Base-by-base conservation (phyloP, 148 eudicot genomes). In the Suaeda aralocaspica region DNA sequence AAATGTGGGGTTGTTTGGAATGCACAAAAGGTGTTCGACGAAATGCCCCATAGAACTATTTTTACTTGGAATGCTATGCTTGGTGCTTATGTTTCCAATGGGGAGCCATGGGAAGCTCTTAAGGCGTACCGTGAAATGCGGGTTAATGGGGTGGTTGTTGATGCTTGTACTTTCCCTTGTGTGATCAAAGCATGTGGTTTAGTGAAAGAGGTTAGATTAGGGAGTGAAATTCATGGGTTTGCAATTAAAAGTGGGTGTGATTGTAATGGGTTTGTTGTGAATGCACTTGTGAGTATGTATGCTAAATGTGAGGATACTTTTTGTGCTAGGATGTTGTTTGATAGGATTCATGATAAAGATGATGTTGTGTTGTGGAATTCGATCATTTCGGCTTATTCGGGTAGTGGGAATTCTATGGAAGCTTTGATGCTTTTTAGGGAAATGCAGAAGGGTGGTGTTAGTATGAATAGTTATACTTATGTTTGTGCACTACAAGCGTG, bases 21-120 rank as follows among this genome's bases (percentile, higher is more conserved):
- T 78, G 98, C 96, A 0, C 65, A 79, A 75, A 70, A 84, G 72
- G 70, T 93, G 98, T 90, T 93, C 48, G 91, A 84, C 77, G 82
- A 81, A 82, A 86, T 89, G 88, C 75, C 72, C 34, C 79, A 82
- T 15, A 81, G 87, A 80, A 89, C 64, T 57, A 80, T 89, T 49
- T 89, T 86, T 67, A 75, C 96, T 11, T 93, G 96, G 88, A 93
- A 93, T 83, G 98, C 95, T 30, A 71, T 93, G 96, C 82, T 90
- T 70, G 98, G 96, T 76, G 88, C 87, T 64, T 93, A 72, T 81
- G 82, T 88, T 39, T 76, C 82, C 34, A 81, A 79, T 70, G 91
- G 86, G 59, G 77, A 72, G 48, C 81, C 85, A 62, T 74, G 66
- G 49, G 76, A 76, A 72, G 87, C 92, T 2, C 72, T 93, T 49